Base-by-base conservation (phyloP, 306 rosid genomes). In the Trichosanthes cucumerina region DNA sequence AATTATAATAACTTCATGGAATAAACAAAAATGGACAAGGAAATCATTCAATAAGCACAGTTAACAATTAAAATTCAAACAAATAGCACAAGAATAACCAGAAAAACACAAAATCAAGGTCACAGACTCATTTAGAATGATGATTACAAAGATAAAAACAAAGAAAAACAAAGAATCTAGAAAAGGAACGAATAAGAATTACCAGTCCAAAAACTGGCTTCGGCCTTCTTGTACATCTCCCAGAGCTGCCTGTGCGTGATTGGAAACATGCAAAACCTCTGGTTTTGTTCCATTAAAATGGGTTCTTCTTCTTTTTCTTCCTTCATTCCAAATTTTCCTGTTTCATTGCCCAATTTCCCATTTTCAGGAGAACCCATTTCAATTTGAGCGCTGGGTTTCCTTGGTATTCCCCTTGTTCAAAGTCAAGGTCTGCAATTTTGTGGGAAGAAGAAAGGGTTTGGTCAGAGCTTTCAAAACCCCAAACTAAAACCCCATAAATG, bases 141-240 rank as follows among this genome's bases (percentile, higher is more conserved):
- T 53, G 58, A 53, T 18, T 18, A 53, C 9, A 16, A 53, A 53
- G 24, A 53, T 6, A 28, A 28, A 36, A 36, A 5, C n/a, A n/a
- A n/a, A n/a, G n/a, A 18, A 53, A 53, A 43, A 43, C 47, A 43
- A 12, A 47, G 52, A 47, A 53, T 53, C 23, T 18, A 53, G 7
- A 53, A 19, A 53, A 53, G 58, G 24, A 6, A 53, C 24, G 24
- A 6, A 19, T 18, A 47, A 53, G 58, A 16, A 53, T n/a, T 83
- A 93, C 98, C 98, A n/a, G 96, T 93, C 97, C 98, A 93, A 65
- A 93, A 93, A 85, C 97, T 93, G 83, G 98, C 98, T 85, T 82
- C 54, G 31, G 97, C 96, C 84, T 93, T 93, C 83, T 93, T 93
- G 85, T 93, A 93, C 97, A 93, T 91, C 85, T 93, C 96, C 98